These are phyloP conservation scores for Saitozyma podzolica DNA, from an alignment of 768 basidiomycete species.

Conservation along the genomic window DNA sequence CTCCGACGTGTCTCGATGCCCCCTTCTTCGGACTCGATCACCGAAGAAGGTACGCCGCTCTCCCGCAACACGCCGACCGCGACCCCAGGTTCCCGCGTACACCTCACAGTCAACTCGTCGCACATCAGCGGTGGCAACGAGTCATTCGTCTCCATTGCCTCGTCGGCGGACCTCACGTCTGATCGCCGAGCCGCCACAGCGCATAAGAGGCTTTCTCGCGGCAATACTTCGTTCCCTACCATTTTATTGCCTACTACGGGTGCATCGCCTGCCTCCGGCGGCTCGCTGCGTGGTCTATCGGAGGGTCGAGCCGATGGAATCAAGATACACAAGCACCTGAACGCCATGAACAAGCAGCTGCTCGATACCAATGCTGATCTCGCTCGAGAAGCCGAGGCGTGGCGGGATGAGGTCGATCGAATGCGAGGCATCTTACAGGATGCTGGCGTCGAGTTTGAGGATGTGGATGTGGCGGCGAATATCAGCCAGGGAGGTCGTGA, in stretches of 20 bases:
- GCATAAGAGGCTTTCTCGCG: constrained; percentile 23
- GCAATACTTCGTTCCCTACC: constrained; percentile 46
- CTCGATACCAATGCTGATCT: constrained; percentile 43
- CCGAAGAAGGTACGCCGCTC: constrained; percentile 12
- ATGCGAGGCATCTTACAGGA: constrained; percentile 26
- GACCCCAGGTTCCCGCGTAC: neutral
- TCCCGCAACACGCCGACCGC: neutral
- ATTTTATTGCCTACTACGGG: constrained; percentile 34
- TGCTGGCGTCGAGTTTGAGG: constrained; percentile 36
- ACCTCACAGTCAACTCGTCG: constrained; percentile 3
- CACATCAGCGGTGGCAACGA: constrained; percentile 28
- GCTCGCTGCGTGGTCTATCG: constrained; percentile 24
- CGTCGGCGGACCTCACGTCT: constrained; percentile 48
- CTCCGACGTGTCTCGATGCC: constrained; percentile 31
- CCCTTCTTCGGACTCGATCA: constrained; percentile 28
- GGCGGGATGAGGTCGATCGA: constrained; percentile 38
- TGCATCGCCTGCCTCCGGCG: constrained; percentile 18
- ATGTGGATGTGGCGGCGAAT: constrained; percentile 28
- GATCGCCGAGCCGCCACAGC: constrained; percentile 35
- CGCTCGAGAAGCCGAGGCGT: constrained; percentile 39
- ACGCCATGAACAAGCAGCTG: constrained; percentile 49
- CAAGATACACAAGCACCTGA: constrained; percentile 50
- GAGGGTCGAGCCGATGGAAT: constrained; percentile 43
- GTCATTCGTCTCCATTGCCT: constrained; percentile 49
- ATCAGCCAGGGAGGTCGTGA: constrained; percentile 3